Percentiles rank a stretch among this genome's conserved stretches.
Conservation (phyloP, 75 land plant genomes). For the Pseudotsuga menziesii region DNA sequence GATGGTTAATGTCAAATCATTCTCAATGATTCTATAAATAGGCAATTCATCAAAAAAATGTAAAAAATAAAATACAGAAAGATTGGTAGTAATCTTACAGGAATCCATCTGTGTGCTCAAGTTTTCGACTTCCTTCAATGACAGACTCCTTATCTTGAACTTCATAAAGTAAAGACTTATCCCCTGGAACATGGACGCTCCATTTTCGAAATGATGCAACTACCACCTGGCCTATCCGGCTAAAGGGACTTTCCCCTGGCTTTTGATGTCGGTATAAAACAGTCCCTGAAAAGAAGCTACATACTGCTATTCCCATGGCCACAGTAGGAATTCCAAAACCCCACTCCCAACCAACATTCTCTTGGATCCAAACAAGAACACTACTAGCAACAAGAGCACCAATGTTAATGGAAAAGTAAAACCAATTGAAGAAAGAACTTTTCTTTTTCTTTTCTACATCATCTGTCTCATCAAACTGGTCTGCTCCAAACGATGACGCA, state of each 20-base stretch:
- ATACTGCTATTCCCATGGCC: slow-evolving; percentile 61
- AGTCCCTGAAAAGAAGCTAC: slow-evolving; percentile 63
- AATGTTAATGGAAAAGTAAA: slow-evolving; percentile 61
- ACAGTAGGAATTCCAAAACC: slow-evolving; percentile 79
- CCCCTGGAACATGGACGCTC: slow-evolving; percentile 36
- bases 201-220: slow-evolving; percentile 66
- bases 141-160: slow-evolving; percentile 43
- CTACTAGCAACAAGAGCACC: slow-evolving; percentile 73
- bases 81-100: slow-evolving; percentile 14
- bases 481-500: slow-evolving; percentile 80
- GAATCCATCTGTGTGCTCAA: slow-evolving; percentile 66
- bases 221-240: slow-evolving; percentile 72
- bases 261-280: slow-evolving; percentile 60
- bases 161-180: slow-evolving; percentile 51
- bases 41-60: neutral
- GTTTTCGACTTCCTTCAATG: slow-evolving; percentile 74
- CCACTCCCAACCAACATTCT: slow-evolving; percentile 77
- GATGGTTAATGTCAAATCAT: no score
- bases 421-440: slow-evolving; percentile 53
- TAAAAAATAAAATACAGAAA: neutral
- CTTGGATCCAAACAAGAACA: slow-evolving; percentile 76
- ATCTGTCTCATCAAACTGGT: slow-evolving; percentile 87
- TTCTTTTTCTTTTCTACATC: slow-evolving; percentile 51
- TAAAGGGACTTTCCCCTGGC: slow-evolving; percentile 82
- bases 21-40: neutral